A percentile compares a stretch with the other conserved stretches of the same genome.
Conservation (phyloP, 177 flowering plant species). For the Telopea speciosissima region DNA sequence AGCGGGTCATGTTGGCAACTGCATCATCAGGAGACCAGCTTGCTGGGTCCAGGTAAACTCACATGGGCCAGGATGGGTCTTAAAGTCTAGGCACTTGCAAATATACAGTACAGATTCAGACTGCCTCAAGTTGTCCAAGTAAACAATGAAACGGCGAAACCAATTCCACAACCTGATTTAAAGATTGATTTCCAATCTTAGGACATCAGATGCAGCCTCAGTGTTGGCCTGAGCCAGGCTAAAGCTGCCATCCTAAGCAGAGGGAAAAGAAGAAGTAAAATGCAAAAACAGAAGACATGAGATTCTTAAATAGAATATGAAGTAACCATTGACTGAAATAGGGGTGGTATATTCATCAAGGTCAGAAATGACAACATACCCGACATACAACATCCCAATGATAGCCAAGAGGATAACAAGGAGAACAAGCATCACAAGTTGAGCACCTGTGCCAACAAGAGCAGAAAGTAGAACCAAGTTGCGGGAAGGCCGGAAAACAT, state of each 20-base stretch:
- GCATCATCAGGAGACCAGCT: too few species aligned
- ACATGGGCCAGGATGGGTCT: too few species aligned
- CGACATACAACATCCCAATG: constrained; percentile 64
- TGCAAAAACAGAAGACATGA: not conserved
- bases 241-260: not conserved
- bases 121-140: not conserved
- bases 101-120: too few species aligned
- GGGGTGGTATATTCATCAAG: too few species aligned
- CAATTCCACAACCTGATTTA: not conserved
- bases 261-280: not conserved
- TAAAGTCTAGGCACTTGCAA: too few species aligned
- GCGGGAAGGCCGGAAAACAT: constrained; percentile 70
- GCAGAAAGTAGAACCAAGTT: constrained; percentile 43
- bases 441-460: constrained; percentile 76
- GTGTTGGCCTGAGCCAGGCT: not conserved
- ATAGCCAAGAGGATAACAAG: constrained; percentile 71
- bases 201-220: not conserved
- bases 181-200: not conserved
- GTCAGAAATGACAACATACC: constrained; percentile 34
- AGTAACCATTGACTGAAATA: not conserved
- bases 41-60: too few species aligned
- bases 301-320: not conserved
- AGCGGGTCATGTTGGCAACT: too few species aligned
- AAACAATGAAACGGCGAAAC: not conserved
- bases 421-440: constrained; percentile 60